Evolutionary conservation across 441 rosid genomes (phyloP).

Genomic region (Aquilaria agallochum): DNA sequence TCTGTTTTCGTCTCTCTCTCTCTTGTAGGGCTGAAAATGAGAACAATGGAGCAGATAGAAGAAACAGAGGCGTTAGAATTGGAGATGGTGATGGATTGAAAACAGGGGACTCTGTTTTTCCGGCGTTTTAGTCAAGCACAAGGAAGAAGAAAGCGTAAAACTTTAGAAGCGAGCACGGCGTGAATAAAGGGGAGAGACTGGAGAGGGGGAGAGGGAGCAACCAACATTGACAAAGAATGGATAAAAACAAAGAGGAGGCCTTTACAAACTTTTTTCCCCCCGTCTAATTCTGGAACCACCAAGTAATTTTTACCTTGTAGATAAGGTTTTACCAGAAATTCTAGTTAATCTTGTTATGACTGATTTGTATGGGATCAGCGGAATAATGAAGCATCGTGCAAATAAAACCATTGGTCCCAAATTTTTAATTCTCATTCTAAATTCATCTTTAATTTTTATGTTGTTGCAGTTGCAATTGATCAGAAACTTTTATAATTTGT

Average conservation of each 20-base stretch:
- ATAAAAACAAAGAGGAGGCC: constrained; percentile 15
- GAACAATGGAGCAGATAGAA: constrained; percentile 2
- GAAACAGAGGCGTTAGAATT: constrained; percentile 14
- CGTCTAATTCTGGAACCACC: constrained; percentile 26
- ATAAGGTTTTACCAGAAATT: too few relatives aligned
- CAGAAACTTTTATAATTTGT: too few relatives aligned
- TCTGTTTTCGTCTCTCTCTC: not conserved
- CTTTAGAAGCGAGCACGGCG: constrained; percentile 37
- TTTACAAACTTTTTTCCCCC: constrained; percentile 26
- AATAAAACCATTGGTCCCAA: too few relatives aligned
- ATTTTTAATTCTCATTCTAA: too few relatives aligned
- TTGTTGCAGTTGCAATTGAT: too few relatives aligned
- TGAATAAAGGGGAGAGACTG: constrained; percentile 35
- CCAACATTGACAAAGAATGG: constrained; percentile 14
- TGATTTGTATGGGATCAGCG: too few relatives aligned
- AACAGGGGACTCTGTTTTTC: not conserved
- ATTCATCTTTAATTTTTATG: too few relatives aligned
- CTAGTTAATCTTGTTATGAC: too few relatives aligned
- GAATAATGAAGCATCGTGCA: too few relatives aligned
- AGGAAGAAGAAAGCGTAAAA: constrained; percentile 15
- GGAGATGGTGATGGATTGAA: constrained; percentile 9
- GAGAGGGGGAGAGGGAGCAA: constrained; percentile 14
- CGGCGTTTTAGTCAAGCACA: constrained; percentile 10
- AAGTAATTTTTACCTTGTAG: not conserved
- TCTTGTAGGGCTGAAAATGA: constrained; percentile 1